phyloP scores from a whole-genome alignment of 2,329 filamentous ascomycete species.

The Septoria petroselini region DNA sequence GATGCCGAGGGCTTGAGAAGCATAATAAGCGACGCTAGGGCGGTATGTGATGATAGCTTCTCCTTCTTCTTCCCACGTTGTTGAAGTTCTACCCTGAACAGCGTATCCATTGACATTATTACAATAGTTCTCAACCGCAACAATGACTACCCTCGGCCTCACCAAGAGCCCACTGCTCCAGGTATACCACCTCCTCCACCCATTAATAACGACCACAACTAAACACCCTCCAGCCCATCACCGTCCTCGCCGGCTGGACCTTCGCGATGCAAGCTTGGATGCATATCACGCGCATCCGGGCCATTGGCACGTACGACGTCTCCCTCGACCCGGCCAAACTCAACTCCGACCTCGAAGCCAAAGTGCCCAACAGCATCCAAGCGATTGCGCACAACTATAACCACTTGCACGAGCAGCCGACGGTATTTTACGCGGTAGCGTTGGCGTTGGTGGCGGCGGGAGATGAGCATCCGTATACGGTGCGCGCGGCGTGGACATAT shows the following conservation, averaged over 20 bases:
- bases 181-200: too few species aligned
- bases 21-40: too few species aligned
- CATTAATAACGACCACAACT: too few species aligned
- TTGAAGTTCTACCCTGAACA: too few species aligned
- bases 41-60: too few species aligned
- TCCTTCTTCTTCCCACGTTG: too few species aligned
- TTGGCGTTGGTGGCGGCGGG: conserved; percentile 36
- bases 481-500: conserved; percentile 41
- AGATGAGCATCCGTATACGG: conserved; percentile 29
- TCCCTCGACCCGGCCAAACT: conserved; percentile 14
- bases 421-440: conserved; percentile 41
- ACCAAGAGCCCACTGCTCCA: too few species aligned
- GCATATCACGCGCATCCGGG: conserved; percentile 41
- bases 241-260: conserved; percentile 30
- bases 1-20: too few species aligned
- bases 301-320: conserved; percentile 32
- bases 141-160: too few species aligned
- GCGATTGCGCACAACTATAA: conserved; percentile 41
- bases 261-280: conserved; percentile 43
- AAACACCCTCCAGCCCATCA: too few species aligned
- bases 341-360: conserved; percentile 19
- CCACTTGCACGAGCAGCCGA: conserved; percentile 44
- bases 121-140: too few species aligned
- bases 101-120: too few species aligned
- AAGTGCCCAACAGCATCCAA: conserved; percentile 17